phyloP scores from a whole-genome alignment of 1,284 basidiomycete genomes.

The Microbotryomycetes sp. region DNA sequence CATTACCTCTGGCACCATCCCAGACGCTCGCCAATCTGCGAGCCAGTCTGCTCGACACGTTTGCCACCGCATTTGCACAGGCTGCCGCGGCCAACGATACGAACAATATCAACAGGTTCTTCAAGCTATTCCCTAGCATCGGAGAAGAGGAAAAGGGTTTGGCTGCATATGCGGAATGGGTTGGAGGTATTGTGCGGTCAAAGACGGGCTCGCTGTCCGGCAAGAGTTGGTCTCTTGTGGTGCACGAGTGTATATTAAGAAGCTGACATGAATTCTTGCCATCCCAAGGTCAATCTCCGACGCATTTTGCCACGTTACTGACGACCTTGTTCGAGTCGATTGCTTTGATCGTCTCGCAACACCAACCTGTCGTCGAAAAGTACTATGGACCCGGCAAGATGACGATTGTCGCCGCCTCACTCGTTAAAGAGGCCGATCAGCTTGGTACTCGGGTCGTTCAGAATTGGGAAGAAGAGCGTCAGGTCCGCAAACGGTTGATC shows the following conservation, averaged over 20 bases:
- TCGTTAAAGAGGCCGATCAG: constrained; percentile 79
- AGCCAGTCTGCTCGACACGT: constrained; percentile 66
- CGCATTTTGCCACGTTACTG: constrained; percentile 77
- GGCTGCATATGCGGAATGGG: constrained; percentile 87
- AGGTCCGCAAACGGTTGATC: constrained; percentile 39
- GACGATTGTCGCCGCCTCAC: constrained; percentile 64
- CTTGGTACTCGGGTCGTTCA: constrained; percentile 68
- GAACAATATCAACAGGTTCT: constrained; percentile 77
- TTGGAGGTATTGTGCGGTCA: constrained; percentile 77
- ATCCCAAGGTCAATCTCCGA: constrained; percentile 66
- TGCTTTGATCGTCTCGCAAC: constrained; percentile 91
- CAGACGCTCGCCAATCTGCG: constrained; percentile 73
- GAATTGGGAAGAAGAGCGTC: constrained; percentile 83
- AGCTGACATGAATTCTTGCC: not conserved
- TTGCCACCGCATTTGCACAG: constrained; percentile 67
- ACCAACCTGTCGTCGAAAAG: constrained; percentile 94
- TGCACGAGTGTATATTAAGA: not conserved
- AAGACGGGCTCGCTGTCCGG: constrained; percentile 60
- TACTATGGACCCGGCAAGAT: constrained; percentile 88
- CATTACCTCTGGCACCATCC: constrained; percentile 73
- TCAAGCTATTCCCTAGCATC: constrained; percentile 92
- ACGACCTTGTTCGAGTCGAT: constrained; percentile 91
- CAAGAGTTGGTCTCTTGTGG: constrained; percentile 48
- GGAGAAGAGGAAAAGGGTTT: constrained; percentile 76
- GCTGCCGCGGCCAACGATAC: constrained; percentile 73